phyloP scores from a whole-genome alignment of 2,329 filamentous ascomycete species.

The Zalaria sp. region DNA sequence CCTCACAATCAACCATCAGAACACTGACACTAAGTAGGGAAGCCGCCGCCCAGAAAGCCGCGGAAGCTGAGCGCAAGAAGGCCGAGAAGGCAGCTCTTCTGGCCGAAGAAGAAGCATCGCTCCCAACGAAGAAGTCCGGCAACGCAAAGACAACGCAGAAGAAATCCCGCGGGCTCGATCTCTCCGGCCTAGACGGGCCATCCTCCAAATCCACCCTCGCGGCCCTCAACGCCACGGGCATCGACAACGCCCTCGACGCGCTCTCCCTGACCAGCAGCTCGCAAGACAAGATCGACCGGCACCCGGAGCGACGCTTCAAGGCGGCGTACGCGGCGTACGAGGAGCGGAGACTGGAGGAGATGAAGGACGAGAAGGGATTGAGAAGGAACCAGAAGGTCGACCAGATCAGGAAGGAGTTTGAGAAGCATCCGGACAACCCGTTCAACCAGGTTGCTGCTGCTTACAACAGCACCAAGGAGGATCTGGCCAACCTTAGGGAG shows the following conservation, averaged over 20 bases:
- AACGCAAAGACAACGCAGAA: slow-evolving; percentile 52
- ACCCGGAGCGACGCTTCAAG: slow-evolving; percentile 77
- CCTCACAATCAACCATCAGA: not conserved
- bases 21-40: slow-evolving; percentile 43
- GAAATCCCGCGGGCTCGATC: slow-evolving; percentile 52
- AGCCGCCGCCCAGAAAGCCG: slow-evolving; percentile 69
- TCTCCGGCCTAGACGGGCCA: slow-evolving; percentile 55
- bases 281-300: slow-evolving; percentile 62
- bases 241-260: slow-evolving; percentile 87
- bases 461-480: slow-evolving; percentile 69
- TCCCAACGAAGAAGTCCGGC: slow-evolving; percentile 47
- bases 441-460: slow-evolving; percentile 64
- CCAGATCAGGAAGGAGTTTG: slow-evolving; percentile 79
- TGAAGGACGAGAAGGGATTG: slow-evolving; percentile 72
- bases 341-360: slow-evolving; percentile 67
- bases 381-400: slow-evolving; percentile 74
- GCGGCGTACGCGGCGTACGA: slow-evolving; percentile 75
- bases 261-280: slow-evolving; percentile 52
- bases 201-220: slow-evolving; percentile 33
- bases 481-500: slow-evolving; percentile 51
- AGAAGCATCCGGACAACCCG: slow-evolving; percentile 87
- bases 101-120: slow-evolving; percentile 66
- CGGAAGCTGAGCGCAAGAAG: slow-evolving; percentile 74
- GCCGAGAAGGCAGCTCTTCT: slow-evolving; percentile 77
- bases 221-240: slow-evolving; percentile 67